These are phyloP conservation scores for Ustilago curta DNA, from an alignment of 1,284 basidiomycete genomes.

Conservation along the genomic window DNA sequence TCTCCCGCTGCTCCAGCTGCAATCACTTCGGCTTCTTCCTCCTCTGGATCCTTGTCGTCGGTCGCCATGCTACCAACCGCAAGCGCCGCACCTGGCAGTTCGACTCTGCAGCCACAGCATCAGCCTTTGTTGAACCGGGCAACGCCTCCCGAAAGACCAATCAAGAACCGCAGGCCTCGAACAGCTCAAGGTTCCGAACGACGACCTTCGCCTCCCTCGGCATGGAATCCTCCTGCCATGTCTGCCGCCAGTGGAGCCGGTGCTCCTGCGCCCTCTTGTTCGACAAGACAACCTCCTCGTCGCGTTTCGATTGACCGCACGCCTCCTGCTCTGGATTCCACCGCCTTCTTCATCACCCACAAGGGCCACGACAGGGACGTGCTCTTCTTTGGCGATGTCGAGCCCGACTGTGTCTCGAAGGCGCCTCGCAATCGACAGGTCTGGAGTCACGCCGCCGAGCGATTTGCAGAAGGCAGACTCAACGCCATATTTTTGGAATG, in stretches of 20 bases:
- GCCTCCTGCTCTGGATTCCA: conserved; percentile 59
- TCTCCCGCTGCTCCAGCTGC: conserved; percentile 17
- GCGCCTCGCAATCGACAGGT: conserved; percentile 54
- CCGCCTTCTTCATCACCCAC: conserved; percentile 66
- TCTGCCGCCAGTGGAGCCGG: conserved; percentile 1
- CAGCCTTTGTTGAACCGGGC: not conserved
- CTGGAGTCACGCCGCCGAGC: conserved; percentile 60
- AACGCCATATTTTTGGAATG: conserved; percentile 64
- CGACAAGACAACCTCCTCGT: conserved; percentile 31
- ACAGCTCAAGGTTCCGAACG: conserved; percentile 58
- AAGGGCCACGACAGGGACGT: conserved; percentile 58
- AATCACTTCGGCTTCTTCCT: conserved; percentile 10
- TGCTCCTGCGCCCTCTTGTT: not conserved
- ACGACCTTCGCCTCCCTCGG: conserved; percentile 33
- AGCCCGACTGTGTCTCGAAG: conserved; percentile 61
- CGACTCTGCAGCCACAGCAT: conserved; percentile 7
- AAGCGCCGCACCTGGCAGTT: conserved; percentile 19
- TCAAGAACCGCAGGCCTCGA: conserved; percentile 44
- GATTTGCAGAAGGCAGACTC: conserved; percentile 56
- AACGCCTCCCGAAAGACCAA: conserved; percentile 16
- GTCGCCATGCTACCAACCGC: conserved; percentile 17
- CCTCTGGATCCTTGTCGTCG: conserved; percentile 14
- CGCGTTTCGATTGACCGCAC: conserved; percentile 44
- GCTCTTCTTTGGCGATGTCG: conserved; percentile 67
- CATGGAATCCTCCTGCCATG: conserved; percentile 26